phyloP scores from a whole-genome alignment of 306 rosid genomes.

The cucumber (Cucumis sativus) region Cucumber_9930_V3 NC_026657.2:132501-133000 shows the following conservation, averaged over 20 bases:
- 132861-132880: constrained; percentile 49
- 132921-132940: constrained; percentile 55
- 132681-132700: constrained; percentile 79
- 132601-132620: constrained; percentile 95
- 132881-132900: constrained; percentile 27
- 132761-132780: neutral
- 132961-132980: constrained; percentile 62
- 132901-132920: neutral
- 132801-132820: constrained; percentile 22
- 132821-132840: constrained; percentile 29
- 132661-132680: constrained; percentile 91
- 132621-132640: constrained; percentile 81
- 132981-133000: constrained; percentile 73
- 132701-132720: constrained; percentile 60
- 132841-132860: constrained; percentile 45
- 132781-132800: neutral
- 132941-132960: constrained; percentile 34
- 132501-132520: too few relatives aligned
- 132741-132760: neutral
- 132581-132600: neutral
- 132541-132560: neutral
- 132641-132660: constrained; percentile 78
- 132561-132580: neutral
- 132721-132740: constrained; percentile 19
- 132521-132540: neutral